These are phyloP conservation scores for Botrytis cinerea DNA, from an alignment of 2,329 filamentous ascomycete species.

Conservation along the genomic window DNA sequence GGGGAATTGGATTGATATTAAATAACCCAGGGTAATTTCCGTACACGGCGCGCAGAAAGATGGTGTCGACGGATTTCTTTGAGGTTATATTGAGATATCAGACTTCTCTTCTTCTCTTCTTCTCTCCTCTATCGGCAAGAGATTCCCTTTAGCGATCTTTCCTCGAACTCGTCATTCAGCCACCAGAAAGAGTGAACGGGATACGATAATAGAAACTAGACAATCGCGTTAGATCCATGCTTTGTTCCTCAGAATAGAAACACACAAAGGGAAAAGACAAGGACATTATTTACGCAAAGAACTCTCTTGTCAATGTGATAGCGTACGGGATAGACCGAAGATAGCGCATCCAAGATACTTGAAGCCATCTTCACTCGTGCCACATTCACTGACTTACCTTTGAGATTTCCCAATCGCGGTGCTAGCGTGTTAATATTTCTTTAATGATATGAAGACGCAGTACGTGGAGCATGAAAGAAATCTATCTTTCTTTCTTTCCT, in stretches of 20 bases:
- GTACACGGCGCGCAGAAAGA: neutral
- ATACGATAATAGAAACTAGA: slow-evolving; percentile 8
- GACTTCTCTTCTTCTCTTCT: neutral
- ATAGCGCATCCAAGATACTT: neutral
- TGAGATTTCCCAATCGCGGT: neutral
- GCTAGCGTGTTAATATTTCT: neutral
- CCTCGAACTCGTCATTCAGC: neutral
- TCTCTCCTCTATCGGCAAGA: neutral
- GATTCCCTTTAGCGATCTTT: neutral
- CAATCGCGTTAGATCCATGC: neutral
- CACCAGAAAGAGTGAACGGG: neutral
- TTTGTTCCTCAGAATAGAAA: slow-evolving; percentile 10
- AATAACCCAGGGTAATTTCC: slow-evolving; percentile 1
- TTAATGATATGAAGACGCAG: neutral
- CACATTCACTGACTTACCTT: neutral
- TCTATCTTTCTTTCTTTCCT: neutral
- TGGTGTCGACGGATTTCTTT: neutral
- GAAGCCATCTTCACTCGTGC: neutral
- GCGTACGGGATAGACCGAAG: slow-evolving; percentile 2
- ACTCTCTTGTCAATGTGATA: neutral
- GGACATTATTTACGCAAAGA: neutral
- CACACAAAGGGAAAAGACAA: neutral
- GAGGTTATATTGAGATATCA: neutral
- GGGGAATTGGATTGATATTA: neutral
- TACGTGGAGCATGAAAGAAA: neutral